Evolutionary conservation across 78 protist species (phyloP), one percentile per base, ranked within the genome.

Genomic region (Dictyostelium capitatum): DNA sequence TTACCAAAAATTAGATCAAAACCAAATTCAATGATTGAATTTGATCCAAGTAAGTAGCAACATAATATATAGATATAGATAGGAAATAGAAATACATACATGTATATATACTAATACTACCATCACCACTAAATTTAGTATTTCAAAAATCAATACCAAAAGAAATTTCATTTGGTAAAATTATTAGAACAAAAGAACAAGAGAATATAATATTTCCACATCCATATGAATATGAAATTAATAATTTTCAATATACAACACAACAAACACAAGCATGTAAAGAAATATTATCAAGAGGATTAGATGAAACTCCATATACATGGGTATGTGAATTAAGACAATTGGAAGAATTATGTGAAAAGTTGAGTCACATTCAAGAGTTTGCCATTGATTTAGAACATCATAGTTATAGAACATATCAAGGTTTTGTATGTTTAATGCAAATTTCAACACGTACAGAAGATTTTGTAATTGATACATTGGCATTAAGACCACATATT

Each of bases 391-490:
- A 98, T 73, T 79, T 99, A 17, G 99, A 98, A 83, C 72, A 81
- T 30, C 99, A 98, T 94, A 28, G 57, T 32, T 82, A 82, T 69
- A 98, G 98, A 30, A 83, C 98, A 0, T 98, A 78, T 87, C 97
- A 97, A 69, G 99, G 99, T n/a, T 94, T 98, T 59, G 81, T 79
- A 15, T 99, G 99, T 91, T 95, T 99, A 47, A 97, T 98, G 99
- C 99, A 98, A 96, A 43, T 98, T 23, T 97, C 99, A 5, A 96
- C 98, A 3, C 81, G 98, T 17, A 25, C 54, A 23, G 90, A 81
- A 65, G 99, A 99, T 94, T 98, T 57, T 89, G 10, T 99, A 28
- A 82, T 99, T 9, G 99, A 99, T 96, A 89, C 99, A 7, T 62
- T 99, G 7, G 96, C 80, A 5, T 96, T 99, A 20, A 93, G 99